Conservation (phyloP, 345 rosid species). For the Hevea brasiliensis region DNA sequence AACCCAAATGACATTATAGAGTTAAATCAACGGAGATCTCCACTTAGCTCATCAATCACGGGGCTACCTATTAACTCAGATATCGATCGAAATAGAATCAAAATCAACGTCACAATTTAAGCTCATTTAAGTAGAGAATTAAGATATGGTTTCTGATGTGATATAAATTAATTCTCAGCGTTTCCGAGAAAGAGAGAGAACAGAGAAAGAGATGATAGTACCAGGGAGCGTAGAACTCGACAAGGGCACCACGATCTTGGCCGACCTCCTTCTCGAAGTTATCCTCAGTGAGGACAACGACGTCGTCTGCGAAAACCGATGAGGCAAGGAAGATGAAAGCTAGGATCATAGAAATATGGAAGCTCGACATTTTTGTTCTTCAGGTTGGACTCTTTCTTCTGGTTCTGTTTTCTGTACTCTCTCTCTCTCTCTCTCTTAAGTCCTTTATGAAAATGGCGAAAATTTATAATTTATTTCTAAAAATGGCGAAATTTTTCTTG, state of each 20-base stretch:
- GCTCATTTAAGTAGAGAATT: not conserved
- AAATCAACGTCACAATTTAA: not conserved
- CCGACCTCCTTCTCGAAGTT: constrained; percentile 97
- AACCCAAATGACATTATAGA: not conserved
- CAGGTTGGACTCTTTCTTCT: not conserved
- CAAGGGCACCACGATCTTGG: constrained; percentile 80
- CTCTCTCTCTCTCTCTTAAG: not conserved
- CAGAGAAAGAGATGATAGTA: constrained; percentile 23
- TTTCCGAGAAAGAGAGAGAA: not conserved
- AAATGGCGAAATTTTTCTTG: no score
- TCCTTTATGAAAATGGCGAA: not conserved
- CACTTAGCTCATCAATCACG: not conserved
- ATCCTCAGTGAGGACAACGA: constrained; percentile 77
- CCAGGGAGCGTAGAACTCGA: constrained; percentile 99
- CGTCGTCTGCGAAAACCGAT: constrained; percentile 73
- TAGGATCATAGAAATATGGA: constrained; percentile 8
- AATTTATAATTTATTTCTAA: no score
- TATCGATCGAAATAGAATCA: no score
- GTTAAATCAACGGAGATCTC: not conserved
- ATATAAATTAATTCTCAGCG: no score
- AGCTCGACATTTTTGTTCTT: not conserved
- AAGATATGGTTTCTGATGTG: not conserved
- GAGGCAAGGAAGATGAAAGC: constrained; percentile 40
- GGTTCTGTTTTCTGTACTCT: not conserved
- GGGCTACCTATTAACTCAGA: not conserved